Conservation (phyloP, 176 grass and related monocot genomes). For the Oryza punctata region DNA sequence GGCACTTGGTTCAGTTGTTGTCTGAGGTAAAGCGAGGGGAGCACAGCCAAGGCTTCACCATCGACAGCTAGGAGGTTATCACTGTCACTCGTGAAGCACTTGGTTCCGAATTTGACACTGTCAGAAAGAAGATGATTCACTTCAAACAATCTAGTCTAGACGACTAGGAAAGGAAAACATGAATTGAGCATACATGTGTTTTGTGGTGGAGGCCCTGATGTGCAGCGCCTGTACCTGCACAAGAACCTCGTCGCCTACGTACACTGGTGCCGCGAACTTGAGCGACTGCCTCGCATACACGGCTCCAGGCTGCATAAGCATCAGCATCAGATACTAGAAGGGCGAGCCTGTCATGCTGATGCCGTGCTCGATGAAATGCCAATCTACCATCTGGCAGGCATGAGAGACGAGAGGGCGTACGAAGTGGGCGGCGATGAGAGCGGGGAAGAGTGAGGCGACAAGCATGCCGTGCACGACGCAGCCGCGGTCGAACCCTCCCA, state of each 20-base stretch:
- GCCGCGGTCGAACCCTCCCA: conserved; percentile 55
- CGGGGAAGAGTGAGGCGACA: conserved; percentile 69
- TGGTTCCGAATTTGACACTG: conserved; percentile 71
- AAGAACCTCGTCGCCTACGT: conserved; percentile 55
- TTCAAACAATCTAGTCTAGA: background rate
- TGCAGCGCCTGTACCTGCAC: conserved; percentile 53
- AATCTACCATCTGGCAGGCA: background rate
- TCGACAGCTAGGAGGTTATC: conserved; percentile 42
- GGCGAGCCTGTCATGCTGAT: background rate
- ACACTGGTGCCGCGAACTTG: conserved; percentile 61
- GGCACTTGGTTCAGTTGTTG: background rate
- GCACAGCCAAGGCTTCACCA: conserved; percentile 58
- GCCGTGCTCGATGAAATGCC: conserved; percentile 45
- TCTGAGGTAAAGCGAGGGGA: conserved; percentile 47
- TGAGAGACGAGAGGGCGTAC: conserved; percentile 7
- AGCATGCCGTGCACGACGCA: conserved; percentile 82
- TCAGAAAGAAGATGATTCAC: background rate
- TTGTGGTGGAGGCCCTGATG: conserved; percentile 41
- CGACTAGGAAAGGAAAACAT: background rate
- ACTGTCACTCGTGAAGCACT: conserved; percentile 57
- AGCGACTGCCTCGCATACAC: conserved; percentile 58
- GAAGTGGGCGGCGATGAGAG: conserved; percentile 62
- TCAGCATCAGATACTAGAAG: background rate
- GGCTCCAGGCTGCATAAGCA: conserved; percentile 52
- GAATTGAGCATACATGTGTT: conserved; percentile 45